phyloP scores from a whole-genome alignment of 1,284 basidiomycete genomes.

The Serendipita sp. region DNA sequence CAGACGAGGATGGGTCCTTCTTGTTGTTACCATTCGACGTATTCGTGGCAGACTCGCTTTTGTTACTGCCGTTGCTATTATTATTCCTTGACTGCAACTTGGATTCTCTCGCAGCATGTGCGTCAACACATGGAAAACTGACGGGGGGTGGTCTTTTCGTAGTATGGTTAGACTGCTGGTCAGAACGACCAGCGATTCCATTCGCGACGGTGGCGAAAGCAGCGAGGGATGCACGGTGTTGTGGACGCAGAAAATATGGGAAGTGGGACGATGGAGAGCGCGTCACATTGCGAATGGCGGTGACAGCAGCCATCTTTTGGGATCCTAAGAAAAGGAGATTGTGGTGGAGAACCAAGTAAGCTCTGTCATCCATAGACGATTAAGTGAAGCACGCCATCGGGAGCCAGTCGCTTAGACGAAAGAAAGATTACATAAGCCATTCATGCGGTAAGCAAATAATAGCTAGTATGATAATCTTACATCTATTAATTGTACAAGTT shows the following conservation, averaged over 20 bases:
- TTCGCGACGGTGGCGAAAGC: not conserved
- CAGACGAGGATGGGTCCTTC: conserved; percentile 19
- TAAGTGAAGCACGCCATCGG: too few relatives aligned
- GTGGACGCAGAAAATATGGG: not conserved
- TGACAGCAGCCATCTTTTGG: not conserved
- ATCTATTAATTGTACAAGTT: too few relatives aligned
- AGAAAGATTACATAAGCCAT: too few relatives aligned
- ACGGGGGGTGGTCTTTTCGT: conserved; percentile 18
- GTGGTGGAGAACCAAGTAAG: too few relatives aligned
- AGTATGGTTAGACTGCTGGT: not conserved
- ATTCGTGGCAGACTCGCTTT: not conserved
- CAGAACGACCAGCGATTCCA: conserved; percentile 12
- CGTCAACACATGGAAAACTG: conserved; percentile 62
- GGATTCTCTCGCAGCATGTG: conserved; percentile 50
- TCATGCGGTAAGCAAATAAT: too few relatives aligned
- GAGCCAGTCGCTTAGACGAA: too few relatives aligned
- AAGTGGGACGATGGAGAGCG: not conserved
- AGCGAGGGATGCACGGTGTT: conserved; percentile 5
- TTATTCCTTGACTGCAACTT: conserved; percentile 22
- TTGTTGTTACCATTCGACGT: conserved; percentile 3
- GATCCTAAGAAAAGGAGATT: too few relatives aligned
- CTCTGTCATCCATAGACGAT: too few relatives aligned
- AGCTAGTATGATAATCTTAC: too few relatives aligned
- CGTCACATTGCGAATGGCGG: not conserved
- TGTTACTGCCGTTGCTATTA: not conserved